Conservation (phyloP, 108 stramenopile genomes). For the Pinguiococcus pyrenoidosus region DNA sequence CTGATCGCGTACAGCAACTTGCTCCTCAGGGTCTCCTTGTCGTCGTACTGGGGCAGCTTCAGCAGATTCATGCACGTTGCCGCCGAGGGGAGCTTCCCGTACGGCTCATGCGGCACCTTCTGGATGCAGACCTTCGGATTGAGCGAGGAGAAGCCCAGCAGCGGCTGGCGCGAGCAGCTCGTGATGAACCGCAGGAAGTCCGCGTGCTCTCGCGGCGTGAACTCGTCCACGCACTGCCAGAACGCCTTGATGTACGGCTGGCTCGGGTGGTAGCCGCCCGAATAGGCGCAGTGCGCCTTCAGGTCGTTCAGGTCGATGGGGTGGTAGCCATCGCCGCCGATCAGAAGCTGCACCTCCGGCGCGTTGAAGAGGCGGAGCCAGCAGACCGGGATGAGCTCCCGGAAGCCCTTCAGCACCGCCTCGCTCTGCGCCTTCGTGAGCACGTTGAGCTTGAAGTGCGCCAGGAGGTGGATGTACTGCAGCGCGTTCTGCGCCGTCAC, state of each 20-base stretch:
- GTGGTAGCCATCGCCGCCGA: conserved; percentile 74
- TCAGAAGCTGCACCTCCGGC: conserved; percentile 85
- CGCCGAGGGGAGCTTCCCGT: conserved; percentile 63
- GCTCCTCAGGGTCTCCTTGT: conserved; percentile 53
- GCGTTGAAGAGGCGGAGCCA: conserved; percentile 88
- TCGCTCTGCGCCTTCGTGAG: conserved; percentile 56
- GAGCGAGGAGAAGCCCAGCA: conserved; percentile 77
- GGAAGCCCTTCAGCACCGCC: conserved; percentile 85
- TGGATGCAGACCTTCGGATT: conserved; percentile 78
- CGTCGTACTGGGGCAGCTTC: conserved; percentile 86
- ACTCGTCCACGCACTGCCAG: conserved; percentile 67
- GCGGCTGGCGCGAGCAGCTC: conserved; percentile 77
- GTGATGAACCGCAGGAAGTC: conserved; percentile 87
- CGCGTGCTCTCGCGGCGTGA: conserved; percentile 68
- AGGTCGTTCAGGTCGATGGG: conserved; percentile 74
- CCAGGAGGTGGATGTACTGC: conserved; percentile 73
- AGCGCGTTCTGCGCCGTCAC: conserved; percentile 79
- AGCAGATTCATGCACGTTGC: conserved; percentile 94
- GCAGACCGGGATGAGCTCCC: conserved; percentile 74
- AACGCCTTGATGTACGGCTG: conserved; percentile 66
- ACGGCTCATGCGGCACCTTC: conserved; percentile 50
- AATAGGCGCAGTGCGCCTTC: conserved; percentile 57
- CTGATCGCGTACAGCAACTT: conserved; percentile 90
- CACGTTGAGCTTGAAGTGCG: conserved; percentile 79
- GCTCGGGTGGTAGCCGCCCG: conserved; percentile 81